Percentiles rank a stretch among this genome's conserved stretches.
Conservation (phyloP, 148 eudicot species). For the Vaccinium macrocarpon region DNA sequence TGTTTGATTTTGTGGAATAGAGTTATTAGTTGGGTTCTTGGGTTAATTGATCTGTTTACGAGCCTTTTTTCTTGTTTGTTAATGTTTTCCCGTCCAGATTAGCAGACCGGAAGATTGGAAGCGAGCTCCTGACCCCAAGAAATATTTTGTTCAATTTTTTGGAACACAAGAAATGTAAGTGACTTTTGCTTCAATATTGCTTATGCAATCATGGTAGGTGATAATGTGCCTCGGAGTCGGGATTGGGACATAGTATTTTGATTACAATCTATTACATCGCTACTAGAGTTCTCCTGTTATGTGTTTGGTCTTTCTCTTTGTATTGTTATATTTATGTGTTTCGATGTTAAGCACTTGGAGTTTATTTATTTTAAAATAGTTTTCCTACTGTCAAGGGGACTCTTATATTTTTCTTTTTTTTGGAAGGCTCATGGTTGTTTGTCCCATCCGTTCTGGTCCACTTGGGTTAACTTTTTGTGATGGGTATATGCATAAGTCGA, state of each 20-base stretch:
- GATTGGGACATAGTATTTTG: neutral
- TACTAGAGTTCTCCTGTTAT: neutral
- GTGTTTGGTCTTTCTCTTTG: neutral
- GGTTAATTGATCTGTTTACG: neutral
- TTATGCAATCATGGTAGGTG: neutral
- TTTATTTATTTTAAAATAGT: neutral
- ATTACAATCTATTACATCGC: neutral
- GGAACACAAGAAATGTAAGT: constrained; percentile 98
- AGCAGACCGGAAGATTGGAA: constrained; percentile 89
- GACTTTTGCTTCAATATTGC: constrained; percentile 3
- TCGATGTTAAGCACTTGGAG: neutral
- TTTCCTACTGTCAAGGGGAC: neutral
- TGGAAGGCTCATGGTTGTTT: neutral
- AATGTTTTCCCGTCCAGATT: constrained; percentile 50
- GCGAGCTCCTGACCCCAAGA: constrained; percentile 73
- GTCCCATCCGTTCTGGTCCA: neutral
- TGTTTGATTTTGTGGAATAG: neutral
- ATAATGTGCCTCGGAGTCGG: neutral
- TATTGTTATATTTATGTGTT: neutral
- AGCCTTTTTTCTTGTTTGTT: constrained; percentile 19
- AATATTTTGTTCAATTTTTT: constrained; percentile 83
- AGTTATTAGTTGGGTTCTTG: neutral
- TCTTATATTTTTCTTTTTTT: neutral
- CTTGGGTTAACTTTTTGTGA: neutral
- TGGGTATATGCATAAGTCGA: neutral